These are phyloP conservation scores for Thecaphora thlaspeos DNA, from an alignment of 1,284 basidiomycete genomes.

Conservation along the genomic window DNA sequence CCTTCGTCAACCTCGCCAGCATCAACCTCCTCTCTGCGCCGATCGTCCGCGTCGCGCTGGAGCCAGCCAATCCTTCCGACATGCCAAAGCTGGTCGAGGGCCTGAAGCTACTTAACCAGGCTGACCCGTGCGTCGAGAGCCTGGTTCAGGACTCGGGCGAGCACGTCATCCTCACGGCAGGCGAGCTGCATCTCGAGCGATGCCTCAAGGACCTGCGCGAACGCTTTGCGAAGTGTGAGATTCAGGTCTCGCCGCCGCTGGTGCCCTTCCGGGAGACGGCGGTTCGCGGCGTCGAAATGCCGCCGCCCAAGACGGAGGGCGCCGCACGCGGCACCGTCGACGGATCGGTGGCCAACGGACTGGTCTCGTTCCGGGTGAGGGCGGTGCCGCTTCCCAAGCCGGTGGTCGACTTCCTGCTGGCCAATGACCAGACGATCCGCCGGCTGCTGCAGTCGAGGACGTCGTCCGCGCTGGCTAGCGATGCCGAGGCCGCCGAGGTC, in stretches of 20 bases:
- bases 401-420: conserved; percentile 73
- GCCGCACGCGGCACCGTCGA: conserved; percentile 76
- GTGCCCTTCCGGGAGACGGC: conserved; percentile 98
- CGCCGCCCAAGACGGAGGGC: conserved; percentile 73
- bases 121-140: conserved; percentile 95
- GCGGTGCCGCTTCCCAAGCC: conserved; percentile 73
- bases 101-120: conserved; percentile 84
- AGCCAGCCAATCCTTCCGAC: conserved; percentile 79
- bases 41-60: conserved; percentile 92
- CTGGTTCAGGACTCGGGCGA: conserved; percentile 97
- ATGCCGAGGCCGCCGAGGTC: conserved; percentile 31
- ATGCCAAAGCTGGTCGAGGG: conserved; percentile 88
- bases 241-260: conserved; percentile 90
- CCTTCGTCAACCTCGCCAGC: conserved; percentile 51
- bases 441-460: conserved; percentile 29
- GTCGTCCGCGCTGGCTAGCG: conserved; percentile 44
- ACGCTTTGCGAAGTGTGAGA: conserved; percentile 87
- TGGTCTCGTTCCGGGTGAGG: conserved; percentile 80
- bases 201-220: conserved; percentile 93
- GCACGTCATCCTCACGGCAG: conserved; percentile 93
- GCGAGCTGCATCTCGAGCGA: conserved; percentile 94
- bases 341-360: conserved; percentile 69
- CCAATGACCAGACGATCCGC: conserved; percentile 66
- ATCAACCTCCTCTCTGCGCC: conserved; percentile 64
- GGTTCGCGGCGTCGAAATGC: conserved; percentile 72